Conservation (phyloP, 495 filamentous ascomycete species). For the Staphylotrichum longicolle region DNA sequence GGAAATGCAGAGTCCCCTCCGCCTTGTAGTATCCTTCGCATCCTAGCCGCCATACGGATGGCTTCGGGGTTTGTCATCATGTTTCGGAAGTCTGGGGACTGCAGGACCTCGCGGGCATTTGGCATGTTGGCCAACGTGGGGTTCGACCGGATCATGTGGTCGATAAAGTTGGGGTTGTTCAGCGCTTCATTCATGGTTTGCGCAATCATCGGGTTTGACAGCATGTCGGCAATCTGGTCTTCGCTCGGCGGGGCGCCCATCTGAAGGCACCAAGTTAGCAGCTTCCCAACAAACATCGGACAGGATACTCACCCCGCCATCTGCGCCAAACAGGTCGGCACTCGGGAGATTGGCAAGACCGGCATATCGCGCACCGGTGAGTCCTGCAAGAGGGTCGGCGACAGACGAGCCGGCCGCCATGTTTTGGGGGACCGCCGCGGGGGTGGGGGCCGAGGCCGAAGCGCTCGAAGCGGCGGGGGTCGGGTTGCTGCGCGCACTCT, state of each 20-base stretch:
- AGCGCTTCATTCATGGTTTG: constrained; percentile 89
- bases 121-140: constrained; percentile 86
- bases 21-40: constrained; percentile 71
- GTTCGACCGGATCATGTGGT: constrained; percentile 86
- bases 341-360: constrained; percentile 87
- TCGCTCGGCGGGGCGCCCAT: constrained; percentile 84
- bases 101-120: constrained; percentile 75
- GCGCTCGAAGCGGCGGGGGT: constrained; percentile 57
- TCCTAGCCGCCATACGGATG: constrained; percentile 72
- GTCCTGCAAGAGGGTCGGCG: constrained; percentile 81
- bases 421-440: constrained; percentile 73
- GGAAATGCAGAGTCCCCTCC: constrained; percentile 60
- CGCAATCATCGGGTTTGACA: constrained; percentile 79
- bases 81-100: constrained; percentile 78
- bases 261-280: constrained; percentile 49
- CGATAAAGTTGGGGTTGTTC: constrained; percentile 85
- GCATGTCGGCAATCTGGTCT: constrained; percentile 77
- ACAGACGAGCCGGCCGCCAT: constrained; percentile 82
- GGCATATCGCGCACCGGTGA: constrained; percentile 93
- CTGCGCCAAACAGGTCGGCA: constrained; percentile 87
- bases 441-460: constrained; percentile 49
- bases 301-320: constrained; percentile 79
- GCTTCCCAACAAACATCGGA: neutral
- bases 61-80: constrained; percentile 95
- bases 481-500: constrained; percentile 88